These are phyloP conservation scores for Rhizoclosmatium sp. DNA, from an alignment of 192 early-diverging fungal genomes.

Conservation along the genomic window DNA sequence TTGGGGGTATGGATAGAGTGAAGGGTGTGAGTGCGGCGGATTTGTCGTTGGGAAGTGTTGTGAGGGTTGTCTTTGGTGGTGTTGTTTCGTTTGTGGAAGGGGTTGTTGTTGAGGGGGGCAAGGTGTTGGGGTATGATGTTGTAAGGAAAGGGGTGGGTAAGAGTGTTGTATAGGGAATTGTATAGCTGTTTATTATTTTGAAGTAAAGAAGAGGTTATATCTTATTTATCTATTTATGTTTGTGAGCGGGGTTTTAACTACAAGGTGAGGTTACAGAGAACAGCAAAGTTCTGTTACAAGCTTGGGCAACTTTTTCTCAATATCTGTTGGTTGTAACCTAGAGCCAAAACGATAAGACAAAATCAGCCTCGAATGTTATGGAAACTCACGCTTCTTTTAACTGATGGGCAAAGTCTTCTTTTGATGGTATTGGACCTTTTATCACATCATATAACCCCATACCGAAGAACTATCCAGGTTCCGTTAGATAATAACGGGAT, in stretches of 20 bases:
- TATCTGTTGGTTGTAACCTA: not conserved
- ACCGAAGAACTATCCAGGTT: constrained; percentile 7
- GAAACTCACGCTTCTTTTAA: constrained; percentile 7
- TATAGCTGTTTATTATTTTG: too few species aligned
- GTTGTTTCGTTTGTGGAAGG: not conserved
- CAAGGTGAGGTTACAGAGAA: not conserved
- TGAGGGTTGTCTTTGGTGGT: not conserved
- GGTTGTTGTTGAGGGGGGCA: not conserved
- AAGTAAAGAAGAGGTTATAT: too few species aligned
- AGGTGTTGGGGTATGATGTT: not conserved
- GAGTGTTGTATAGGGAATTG: too few species aligned
- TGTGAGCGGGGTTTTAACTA: too few species aligned
- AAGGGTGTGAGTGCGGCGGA: not conserved
- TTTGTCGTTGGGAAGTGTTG: not conserved
- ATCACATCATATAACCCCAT: not conserved
- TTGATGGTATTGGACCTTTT: not conserved
- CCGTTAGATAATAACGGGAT: not conserved
- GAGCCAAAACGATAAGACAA: not conserved
- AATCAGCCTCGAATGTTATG: not conserved
- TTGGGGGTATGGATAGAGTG: not conserved
- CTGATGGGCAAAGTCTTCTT: not conserved
- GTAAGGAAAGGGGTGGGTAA: not conserved
- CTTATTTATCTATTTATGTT: too few species aligned
- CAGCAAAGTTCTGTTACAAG: not conserved
- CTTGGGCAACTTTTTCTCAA: not conserved